Evolutionary conservation across 164 flowering plant species (phyloP).

Genomic region (Piper longum): DNA sequence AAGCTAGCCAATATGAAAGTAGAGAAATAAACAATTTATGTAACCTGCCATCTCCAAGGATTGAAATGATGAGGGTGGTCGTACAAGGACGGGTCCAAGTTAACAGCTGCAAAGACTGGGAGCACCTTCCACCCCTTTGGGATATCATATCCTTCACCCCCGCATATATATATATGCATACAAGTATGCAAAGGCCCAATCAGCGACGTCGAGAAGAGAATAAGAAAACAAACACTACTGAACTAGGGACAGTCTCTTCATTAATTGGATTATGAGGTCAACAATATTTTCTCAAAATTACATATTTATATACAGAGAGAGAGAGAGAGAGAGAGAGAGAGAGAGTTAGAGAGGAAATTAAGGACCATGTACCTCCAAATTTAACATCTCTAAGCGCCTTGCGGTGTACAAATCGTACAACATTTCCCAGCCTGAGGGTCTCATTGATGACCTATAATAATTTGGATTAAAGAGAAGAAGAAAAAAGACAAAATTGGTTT

Average conservation of each 20-base stretch:
- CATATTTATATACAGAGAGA: no score
- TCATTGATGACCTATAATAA: conserved; percentile 61
- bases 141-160: conserved; percentile 62
- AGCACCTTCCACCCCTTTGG: conserved; percentile 99
- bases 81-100: conserved; percentile 61
- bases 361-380: conserved; percentile 44
- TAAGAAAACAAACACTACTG: no score
- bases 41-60: conserved; percentile 99
- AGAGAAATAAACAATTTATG: neutral
- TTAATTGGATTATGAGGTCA: no score
- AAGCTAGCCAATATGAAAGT: no score
- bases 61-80: conserved; percentile 71
- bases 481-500: no score
- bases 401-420: conserved; percentile 81
- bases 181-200: conserved; percentile 3
- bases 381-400: conserved; percentile 69
- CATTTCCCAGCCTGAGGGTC: conserved; percentile 80
- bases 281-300: no score
- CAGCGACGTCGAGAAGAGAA: neutral
- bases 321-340: no score
- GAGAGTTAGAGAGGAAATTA: neutral
- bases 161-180: neutral
- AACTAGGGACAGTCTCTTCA: no score
- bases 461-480: no score
- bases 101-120: conserved; percentile 81